Percentiles rank a stretch among this genome's conserved stretches.
Evolutionary conservation across 2,329 filamentous ascomycete genomes (phyloP).

Genomic region (Zarea fungicola): DNA sequence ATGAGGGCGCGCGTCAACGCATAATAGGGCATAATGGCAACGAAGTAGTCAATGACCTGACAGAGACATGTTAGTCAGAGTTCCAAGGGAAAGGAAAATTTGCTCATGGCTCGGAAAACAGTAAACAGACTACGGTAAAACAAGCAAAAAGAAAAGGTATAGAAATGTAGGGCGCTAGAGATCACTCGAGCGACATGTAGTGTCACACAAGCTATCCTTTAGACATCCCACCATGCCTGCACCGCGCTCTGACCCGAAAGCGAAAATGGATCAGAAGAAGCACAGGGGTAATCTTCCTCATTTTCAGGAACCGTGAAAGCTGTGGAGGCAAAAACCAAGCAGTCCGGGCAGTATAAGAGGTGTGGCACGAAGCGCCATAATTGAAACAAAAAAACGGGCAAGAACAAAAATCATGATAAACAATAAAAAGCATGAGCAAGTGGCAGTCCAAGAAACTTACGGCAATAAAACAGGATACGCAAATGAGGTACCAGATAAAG

Average conservation of each 20-base stretch:
- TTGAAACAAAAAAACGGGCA: not conserved
- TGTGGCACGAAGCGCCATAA: conserved; percentile 20
- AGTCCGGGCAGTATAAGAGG: conserved; percentile 75
- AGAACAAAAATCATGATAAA: too few species aligned
- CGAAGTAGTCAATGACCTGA: conserved; percentile 25
- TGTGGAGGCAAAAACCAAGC: conserved; percentile 55
- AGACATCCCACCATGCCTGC: conserved; percentile 72
- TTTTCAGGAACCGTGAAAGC: conserved; percentile 80
- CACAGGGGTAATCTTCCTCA: conserved; percentile 75
- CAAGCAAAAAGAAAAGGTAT: conserved; percentile 11
- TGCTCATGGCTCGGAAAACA: not conserved
- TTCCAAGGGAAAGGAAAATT: not conserved
- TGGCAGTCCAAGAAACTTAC: conserved; percentile 54
- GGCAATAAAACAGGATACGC: conserved; percentile 65
- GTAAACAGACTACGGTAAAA: conserved; percentile 16
- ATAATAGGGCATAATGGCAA: conserved; percentile 26
- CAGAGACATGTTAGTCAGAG: conserved; percentile 14
- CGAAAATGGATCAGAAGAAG: conserved; percentile 59
- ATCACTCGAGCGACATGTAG: conserved; percentile 56
- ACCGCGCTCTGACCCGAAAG: conserved; percentile 59
- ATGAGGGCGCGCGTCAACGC: conserved; percentile 62
- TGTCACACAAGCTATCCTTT: conserved; percentile 61
- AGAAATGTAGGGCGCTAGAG: conserved; percentile 57
- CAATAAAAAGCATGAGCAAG: conserved; percentile 16
- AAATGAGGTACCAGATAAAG: conserved; percentile 73